Conservation (phyloP, 2,329 filamentous ascomycete genomes). For the Curvularia spicifera region DNA sequence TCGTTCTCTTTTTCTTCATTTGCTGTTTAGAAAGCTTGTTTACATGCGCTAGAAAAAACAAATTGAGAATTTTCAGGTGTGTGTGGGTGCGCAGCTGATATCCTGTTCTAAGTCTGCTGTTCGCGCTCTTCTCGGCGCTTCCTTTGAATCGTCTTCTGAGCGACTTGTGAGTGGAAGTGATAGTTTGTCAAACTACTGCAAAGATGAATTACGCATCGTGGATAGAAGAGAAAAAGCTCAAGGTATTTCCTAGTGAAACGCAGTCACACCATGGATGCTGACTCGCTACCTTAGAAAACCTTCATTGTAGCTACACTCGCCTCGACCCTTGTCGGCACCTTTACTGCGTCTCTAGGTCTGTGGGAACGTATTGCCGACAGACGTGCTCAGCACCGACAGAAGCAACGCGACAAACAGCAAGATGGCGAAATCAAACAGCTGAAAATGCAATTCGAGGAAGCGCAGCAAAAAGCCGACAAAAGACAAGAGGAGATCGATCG, state of each 20-base stretch:
- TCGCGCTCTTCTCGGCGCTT: not conserved
- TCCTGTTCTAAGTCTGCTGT: not conserved
- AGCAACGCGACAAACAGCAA: slow-evolving; percentile 47
- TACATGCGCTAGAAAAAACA: not conserved
- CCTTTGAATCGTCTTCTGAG: not conserved
- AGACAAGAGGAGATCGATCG: slow-evolving; percentile 35
- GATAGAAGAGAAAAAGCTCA: slow-evolving; percentile 55
- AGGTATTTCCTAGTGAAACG: slow-evolving; percentile 32
- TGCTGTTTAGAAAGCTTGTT: not conserved
- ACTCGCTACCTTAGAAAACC: slow-evolving; percentile 45
- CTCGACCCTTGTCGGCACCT: slow-evolving; percentile 54
- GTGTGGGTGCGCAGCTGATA: not conserved
- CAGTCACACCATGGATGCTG: slow-evolving; percentile 3
- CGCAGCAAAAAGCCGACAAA: slow-evolving; percentile 35
- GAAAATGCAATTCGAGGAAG: slow-evolving; percentile 39
- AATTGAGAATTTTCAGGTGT: not conserved
- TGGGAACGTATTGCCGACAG: slow-evolving; percentile 51
- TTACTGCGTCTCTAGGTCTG: slow-evolving; percentile 53
- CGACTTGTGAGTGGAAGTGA: slow-evolving; percentile 10
- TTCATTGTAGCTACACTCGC: slow-evolving; percentile 55
- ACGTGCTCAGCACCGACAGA: slow-evolving; percentile 48
- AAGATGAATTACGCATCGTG: slow-evolving; percentile 55
- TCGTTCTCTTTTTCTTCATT: not conserved
- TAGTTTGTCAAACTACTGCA: slow-evolving; percentile 13
- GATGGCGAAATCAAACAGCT: slow-evolving; percentile 46